Evolutionary conservation across 495 filamentous ascomycete genomes (phyloP), one percentile per base, ranked within the genome.

Genomic region (Aspergillus ellipticus): DNA sequence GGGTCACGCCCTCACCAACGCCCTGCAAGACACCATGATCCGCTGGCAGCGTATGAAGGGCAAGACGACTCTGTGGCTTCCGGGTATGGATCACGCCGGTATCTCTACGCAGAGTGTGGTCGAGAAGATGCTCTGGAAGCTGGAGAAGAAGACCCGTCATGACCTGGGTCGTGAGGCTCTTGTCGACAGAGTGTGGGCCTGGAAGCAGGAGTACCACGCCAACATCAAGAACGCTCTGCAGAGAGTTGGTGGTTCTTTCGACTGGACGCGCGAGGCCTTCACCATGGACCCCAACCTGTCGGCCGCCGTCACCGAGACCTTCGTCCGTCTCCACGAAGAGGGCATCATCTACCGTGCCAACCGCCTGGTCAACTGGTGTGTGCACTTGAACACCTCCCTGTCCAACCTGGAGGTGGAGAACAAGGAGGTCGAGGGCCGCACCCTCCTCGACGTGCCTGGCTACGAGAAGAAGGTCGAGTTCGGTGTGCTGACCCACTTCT

Each of bases 281-380:
- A 92, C 88, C 19, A 86, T 89, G 80, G 82, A 87, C 61, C 66
- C 76, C 48, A 83, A 85, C 53, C 75, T 87, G 31, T 84, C 85
- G 6, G 75, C 78, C 20, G 88, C 88, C 43, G 86, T 89, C 45
- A 85, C 80, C 15, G 83, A 88, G 66, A 87, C 86, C 16, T 92
- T 92, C 66, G 80, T 87, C 37, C 78, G 74, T 43, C 75, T 92
- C 19, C 85, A 90, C 64, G 83, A 90, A 52, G 84, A 91, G 68
- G 88, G 87, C 13, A 78, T 82, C 35, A 90, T 92, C 59, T 92
- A 92, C 69, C 78, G 88, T 58, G 82, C 84, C 39, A 88, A 89
- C 65, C 79, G 85, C 49, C 80, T 92, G 51, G 88, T 92, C 46
- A 89, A 90, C 69, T 92, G 88, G 88, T 89, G 85, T 73, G 80